Conservation (phyloP, 1,139 yeast species). For the Candida mesenterica region DNA sequence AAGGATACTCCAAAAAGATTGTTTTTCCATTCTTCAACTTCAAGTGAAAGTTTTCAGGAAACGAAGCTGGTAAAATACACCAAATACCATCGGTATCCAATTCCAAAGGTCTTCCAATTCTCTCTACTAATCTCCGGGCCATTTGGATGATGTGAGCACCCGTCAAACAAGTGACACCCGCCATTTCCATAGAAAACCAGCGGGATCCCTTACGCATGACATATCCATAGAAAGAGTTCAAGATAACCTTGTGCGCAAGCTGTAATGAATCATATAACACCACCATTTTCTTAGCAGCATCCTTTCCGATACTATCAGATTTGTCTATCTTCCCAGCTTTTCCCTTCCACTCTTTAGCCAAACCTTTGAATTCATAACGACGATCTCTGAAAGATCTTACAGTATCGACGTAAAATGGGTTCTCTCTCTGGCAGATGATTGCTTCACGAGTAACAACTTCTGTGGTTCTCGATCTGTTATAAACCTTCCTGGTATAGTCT, state of each 20-base stretch:
- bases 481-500: constrained; percentile 82
- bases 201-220: constrained; percentile 99
- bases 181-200: constrained; percentile 99
- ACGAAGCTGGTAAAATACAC: constrained; percentile 93
- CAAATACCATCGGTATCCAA: constrained; percentile 99
- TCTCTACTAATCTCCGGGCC: constrained; percentile 92
- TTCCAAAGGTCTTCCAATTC: constrained; percentile 93
- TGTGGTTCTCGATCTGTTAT: constrained; percentile 76
- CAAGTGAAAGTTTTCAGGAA: constrained; percentile 85
- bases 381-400: constrained; percentile 95
- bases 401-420: constrained; percentile 94
- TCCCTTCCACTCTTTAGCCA: constrained; percentile 93
- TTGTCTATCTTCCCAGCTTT: constrained; percentile 57
- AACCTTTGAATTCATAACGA: constrained; percentile 91
- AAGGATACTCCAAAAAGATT: constrained; percentile 81
- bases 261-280: constrained; percentile 93
- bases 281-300: constrained; percentile 92
- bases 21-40: constrained; percentile 75
- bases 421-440: constrained; percentile 94
- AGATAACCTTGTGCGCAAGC: constrained; percentile 93
- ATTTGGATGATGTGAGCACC: constrained; percentile 98
- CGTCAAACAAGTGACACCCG: constrained; percentile 96
- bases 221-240: constrained; percentile 96
- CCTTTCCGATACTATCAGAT: constrained; percentile 57
- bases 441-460: constrained; percentile 89